phyloP scores from a whole-genome alignment of 495 filamentous ascomycete genomes.

The Annulohypoxylon maeteangense region DNA sequence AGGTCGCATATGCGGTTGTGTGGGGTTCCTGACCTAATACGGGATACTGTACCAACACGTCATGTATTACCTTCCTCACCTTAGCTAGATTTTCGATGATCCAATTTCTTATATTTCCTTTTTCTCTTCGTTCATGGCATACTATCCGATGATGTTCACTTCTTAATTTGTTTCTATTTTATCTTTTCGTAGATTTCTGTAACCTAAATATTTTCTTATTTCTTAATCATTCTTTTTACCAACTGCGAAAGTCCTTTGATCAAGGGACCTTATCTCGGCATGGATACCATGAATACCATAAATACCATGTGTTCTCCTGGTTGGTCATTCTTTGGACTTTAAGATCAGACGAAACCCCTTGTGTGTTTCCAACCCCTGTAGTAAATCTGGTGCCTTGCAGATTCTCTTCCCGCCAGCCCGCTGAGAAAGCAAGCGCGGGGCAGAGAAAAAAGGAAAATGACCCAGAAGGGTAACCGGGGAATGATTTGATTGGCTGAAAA shows the following conservation, averaged over 20 bases:
- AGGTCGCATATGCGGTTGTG: conserved; percentile 24
- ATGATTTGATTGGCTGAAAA: conserved; percentile 29
- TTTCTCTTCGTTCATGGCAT: neutral
- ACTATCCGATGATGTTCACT: conserved; percentile 3
- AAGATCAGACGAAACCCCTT: conserved; percentile 38
- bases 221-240: neutral
- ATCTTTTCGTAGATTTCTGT: neutral
- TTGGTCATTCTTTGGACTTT: conserved; percentile 3
- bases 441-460: conserved; percentile 17
- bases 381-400: conserved; percentile 55
- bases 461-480: conserved; percentile 32
- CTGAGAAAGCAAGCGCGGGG: conserved; percentile 37
- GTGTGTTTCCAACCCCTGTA: conserved; percentile 48
- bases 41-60: conserved; percentile 15
- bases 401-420: conserved; percentile 35
- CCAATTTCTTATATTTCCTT: neutral
- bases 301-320: neutral
- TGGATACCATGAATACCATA: neutral
- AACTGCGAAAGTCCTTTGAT: neutral
- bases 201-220: neutral
- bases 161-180: conserved; percentile 1
- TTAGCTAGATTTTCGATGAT: conserved; percentile 8
- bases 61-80: conserved; percentile 16
- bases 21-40: conserved; percentile 25
- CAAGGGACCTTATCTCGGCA: neutral